These are phyloP conservation scores for Lactifluus echinatus DNA, from an alignment of 768 basidiomycete genomes.

Conservation along the genomic window DNA sequence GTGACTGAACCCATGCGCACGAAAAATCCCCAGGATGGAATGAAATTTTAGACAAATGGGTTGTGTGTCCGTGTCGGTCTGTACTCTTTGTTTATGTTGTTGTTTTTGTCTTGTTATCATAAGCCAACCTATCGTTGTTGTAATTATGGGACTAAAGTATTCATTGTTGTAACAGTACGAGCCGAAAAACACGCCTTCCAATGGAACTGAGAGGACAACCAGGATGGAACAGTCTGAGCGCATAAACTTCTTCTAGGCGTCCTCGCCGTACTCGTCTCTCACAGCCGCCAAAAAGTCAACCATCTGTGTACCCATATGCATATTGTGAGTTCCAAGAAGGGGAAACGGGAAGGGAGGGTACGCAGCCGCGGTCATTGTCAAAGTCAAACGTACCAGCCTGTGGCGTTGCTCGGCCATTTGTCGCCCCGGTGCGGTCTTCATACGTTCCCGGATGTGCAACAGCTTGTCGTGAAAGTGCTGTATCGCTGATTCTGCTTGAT, in stretches of 20 bases:
- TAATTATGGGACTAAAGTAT: constrained; percentile 8
- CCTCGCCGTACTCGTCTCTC: constrained; percentile 40
- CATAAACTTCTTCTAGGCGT: not conserved
- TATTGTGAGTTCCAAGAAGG: not conserved
- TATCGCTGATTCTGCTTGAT: constrained; percentile 45
- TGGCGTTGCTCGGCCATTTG: constrained; percentile 64
- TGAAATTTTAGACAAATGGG: not conserved
- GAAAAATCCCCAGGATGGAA: not conserved
- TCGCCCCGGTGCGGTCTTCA: constrained; percentile 73
- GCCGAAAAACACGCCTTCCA: not conserved
- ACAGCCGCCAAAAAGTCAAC: constrained; percentile 52
- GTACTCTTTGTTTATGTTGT: not conserved
- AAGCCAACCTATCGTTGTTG: not conserved
- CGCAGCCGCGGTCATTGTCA: not conserved
- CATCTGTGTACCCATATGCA: constrained; percentile 44
- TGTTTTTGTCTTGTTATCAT: not conserved
- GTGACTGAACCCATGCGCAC: not conserved
- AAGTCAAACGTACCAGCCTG: constrained; percentile 41
- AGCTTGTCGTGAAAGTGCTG: constrained; percentile 86
- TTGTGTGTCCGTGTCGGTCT: not conserved
- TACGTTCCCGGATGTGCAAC: constrained; percentile 56
- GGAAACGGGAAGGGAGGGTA: not conserved
- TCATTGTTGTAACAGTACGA: constrained; percentile 8
- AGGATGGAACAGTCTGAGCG: not conserved
- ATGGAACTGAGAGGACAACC: not conserved